A percentile compares a stretch with the other conserved stretches of the same genome.
Evolutionary conservation across 257 asterid species (phyloP).

Genomic region (Apocynum venetum): DNA sequence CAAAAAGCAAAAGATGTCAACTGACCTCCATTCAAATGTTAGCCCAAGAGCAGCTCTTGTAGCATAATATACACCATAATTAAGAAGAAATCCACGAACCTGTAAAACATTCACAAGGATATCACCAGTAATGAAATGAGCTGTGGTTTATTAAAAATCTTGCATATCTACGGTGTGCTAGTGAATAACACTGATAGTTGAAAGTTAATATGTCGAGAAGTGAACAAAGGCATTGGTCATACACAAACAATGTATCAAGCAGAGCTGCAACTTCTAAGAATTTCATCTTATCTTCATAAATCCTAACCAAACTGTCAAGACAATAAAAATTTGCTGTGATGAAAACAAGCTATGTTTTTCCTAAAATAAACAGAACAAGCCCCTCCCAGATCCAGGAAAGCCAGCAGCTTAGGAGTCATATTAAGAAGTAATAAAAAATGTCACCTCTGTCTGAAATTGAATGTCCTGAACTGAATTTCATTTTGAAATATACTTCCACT

Average conservation of each 20-base stretch:
- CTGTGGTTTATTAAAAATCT: background rate
- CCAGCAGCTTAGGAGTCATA: background rate
- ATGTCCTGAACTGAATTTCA: background rate
- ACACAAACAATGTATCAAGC: background rate
- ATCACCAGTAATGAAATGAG: background rate
- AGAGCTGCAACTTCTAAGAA: background rate
- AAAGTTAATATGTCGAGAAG: background rate
- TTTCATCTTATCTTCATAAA: background rate
- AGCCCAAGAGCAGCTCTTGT: slow-evolving; percentile 97
- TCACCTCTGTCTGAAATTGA: background rate
- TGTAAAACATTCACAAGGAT: slow-evolving; percentile 25
- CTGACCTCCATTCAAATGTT: slow-evolving; percentile 87
- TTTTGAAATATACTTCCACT: too few species aligned
- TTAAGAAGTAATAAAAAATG: background rate
- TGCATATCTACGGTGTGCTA: background rate
- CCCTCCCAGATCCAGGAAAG: background rate
- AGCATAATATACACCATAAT: slow-evolving; percentile 93
- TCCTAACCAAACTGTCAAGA: background rate
- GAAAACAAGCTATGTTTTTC: background rate
- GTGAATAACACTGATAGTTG: background rate
- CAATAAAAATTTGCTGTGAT: too few species aligned
- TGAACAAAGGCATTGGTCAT: background rate
- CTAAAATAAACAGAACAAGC: background rate
- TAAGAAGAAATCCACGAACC: slow-evolving; percentile 97
- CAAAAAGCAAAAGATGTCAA: slow-evolving; percentile 5